These are phyloP conservation scores for Metschnikowia continentalis DNA, from an alignment of 805 yeast genomes.

Conservation along the genomic window DNA sequence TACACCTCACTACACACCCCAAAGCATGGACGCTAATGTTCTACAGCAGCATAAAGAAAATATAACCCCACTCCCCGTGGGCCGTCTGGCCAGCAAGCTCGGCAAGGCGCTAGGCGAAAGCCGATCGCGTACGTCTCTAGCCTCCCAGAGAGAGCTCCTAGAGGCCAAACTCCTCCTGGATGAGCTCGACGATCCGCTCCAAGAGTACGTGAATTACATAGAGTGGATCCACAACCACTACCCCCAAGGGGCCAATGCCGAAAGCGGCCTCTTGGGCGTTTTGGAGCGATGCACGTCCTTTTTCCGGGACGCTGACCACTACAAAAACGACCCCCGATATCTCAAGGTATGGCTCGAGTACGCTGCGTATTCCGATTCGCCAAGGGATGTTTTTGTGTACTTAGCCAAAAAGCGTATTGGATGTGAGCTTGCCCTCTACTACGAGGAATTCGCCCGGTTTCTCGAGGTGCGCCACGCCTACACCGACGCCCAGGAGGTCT, in stretches of 20 bases:
- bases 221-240: slow-evolving; percentile 63
- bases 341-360: slow-evolving; percentile 79
- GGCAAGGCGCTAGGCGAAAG: slow-evolving; percentile 35
- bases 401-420: slow-evolving; percentile 74
- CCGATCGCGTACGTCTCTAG: slow-evolving; percentile 5
- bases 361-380: slow-evolving; percentile 62
- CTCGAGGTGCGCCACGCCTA: slow-evolving; percentile 48
- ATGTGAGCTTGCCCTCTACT: slow-evolving; percentile 56
- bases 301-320: slow-evolving; percentile 60
- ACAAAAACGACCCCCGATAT: slow-evolving; percentile 80
- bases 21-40: slow-evolving; percentile 17
- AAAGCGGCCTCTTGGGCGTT: slow-evolving; percentile 60
- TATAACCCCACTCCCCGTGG: slow-evolving; percentile 60
- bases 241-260: slow-evolving; percentile 58
- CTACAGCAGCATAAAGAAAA: slow-evolving; percentile 65
- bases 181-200: slow-evolving; percentile 80
- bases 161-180: slow-evolving; percentile 26
- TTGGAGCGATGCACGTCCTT: slow-evolving; percentile 69
- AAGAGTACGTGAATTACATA: slow-evolving; percentile 68
- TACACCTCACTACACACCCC: background rate
- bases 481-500: slow-evolving; percentile 57
- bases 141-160: slow-evolving; percentile 36
- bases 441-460: slow-evolving; percentile 71
- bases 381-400: slow-evolving; percentile 66
- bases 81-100: slow-evolving; percentile 62